Evolutionary conservation across 2,329 filamentous ascomycete genomes (phyloP).

Genomic region (Stagonosporopsis rhizophila): DNA sequence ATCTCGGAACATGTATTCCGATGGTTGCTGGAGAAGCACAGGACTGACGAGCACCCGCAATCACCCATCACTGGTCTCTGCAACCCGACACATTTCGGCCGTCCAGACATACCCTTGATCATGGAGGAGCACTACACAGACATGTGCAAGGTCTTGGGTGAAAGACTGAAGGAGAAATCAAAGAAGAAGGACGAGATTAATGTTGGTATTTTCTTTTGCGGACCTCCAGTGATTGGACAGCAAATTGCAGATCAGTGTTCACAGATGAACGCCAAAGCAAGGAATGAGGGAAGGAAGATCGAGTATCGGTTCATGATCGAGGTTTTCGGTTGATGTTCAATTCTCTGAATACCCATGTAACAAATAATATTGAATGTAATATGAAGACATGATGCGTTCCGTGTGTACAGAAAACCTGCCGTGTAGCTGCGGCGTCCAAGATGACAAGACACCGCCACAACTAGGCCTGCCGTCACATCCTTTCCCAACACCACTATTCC

Average conservation of each 20-base stretch:
- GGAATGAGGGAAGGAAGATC: slow-evolving; percentile 60
- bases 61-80: slow-evolving; percentile 63
- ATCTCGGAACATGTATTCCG: slow-evolving; percentile 64
- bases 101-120: slow-evolving; percentile 62
- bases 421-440: not conserved
- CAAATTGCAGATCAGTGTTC: slow-evolving; percentile 63
- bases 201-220: slow-evolving; percentile 65
- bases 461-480: not conserved
- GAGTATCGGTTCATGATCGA: slow-evolving; percentile 67
- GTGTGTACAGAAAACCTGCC: not conserved
- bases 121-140: slow-evolving; percentile 63
- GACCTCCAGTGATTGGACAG: slow-evolving; percentile 62
- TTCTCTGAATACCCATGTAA: not conserved
- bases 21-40: slow-evolving; percentile 64
- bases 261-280: slow-evolving; percentile 58
- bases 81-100: slow-evolving; percentile 62
- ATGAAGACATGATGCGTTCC: too few relatives aligned
- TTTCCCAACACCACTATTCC: not conserved
- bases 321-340: slow-evolving; percentile 56
- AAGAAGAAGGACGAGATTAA: slow-evolving; percentile 48
- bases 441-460: not conserved
- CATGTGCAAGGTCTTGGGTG: slow-evolving; percentile 50
- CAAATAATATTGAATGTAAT: not conserved
- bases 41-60: slow-evolving; percentile 59
- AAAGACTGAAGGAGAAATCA: slow-evolving; percentile 28